Percentiles rank a stretch among this genome's conserved stretches.
Evolutionary conservation across 352 stramenopile species (phyloP).

Genomic region (Phytopythium cucurbitacearum): DNA sequence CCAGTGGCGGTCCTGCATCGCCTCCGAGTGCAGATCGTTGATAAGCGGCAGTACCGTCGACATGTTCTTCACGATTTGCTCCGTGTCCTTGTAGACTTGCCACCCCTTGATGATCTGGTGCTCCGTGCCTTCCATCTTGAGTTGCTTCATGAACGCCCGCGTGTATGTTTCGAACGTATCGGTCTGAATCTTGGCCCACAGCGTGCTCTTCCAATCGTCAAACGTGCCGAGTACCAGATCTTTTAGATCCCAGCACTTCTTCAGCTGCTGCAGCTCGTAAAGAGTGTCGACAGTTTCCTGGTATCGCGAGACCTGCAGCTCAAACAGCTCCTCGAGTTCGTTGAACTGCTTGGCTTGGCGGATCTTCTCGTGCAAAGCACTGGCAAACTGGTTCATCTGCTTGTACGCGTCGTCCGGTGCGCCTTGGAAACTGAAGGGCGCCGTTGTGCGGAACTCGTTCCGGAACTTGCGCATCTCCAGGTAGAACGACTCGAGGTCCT

Average conservation of each 20-base stretch:
- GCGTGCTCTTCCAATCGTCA: conserved; percentile 81
- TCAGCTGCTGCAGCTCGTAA: conserved; percentile 84
- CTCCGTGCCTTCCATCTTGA: conserved; percentile 79
- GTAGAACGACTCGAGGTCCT: conserved; percentile 94
- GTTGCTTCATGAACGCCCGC: conserved; percentile 79
- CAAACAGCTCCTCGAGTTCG: conserved; percentile 83
- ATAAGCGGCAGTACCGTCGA: conserved; percentile 85
- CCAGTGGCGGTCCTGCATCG: conserved; percentile 95
- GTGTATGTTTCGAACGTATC: conserved; percentile 76
- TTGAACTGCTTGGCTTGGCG: conserved; percentile 83
- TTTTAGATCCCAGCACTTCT: conserved; percentile 87
- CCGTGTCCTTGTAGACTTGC: conserved; percentile 86
- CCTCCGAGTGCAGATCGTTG: conserved; percentile 93
- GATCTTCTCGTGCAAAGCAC: conserved; percentile 68
- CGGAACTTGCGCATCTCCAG: conserved; percentile 93
- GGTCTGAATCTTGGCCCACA: conserved; percentile 81
- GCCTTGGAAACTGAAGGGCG: conserved; percentile 92
- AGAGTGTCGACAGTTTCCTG: conserved; percentile 87
- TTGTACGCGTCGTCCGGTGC: conserved; percentile 77
- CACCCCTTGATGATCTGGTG: conserved; percentile 85
- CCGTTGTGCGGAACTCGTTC: conserved; percentile 91
- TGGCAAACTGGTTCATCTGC: conserved; percentile 79
- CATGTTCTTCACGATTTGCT: conserved; percentile 88
- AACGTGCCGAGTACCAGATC: conserved; percentile 78
- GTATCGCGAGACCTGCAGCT: conserved; percentile 85